Percentiles rank a stretch among this genome's conserved stretches.
Conservation (phyloP, 805 yeast species). For the Suhomyces sp. region DNA sequence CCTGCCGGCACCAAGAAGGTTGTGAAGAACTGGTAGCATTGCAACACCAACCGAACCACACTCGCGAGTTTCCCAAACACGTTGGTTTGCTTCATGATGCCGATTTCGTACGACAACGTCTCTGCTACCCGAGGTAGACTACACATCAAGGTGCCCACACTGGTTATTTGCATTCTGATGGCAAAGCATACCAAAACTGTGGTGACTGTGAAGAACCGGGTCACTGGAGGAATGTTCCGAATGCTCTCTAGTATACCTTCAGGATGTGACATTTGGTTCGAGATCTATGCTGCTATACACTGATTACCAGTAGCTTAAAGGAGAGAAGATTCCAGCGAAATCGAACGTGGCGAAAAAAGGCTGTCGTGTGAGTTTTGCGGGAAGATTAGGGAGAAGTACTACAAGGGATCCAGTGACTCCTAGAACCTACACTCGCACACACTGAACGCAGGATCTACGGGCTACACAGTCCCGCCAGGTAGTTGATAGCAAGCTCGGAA, state of each 20-base stretch:
- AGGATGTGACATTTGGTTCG: neutral
- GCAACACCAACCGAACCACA: neutral
- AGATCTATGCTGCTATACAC: neutral
- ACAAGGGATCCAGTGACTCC: neutral
- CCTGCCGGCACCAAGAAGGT: slow-evolving; percentile 48
- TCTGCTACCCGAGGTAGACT: slow-evolving; percentile 5
- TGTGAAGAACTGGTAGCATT: slow-evolving; percentile 48
- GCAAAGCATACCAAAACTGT: slow-evolving; percentile 35
- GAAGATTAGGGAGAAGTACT: neutral
- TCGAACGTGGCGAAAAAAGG: neutral
- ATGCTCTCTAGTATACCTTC: slow-evolving; percentile 17
- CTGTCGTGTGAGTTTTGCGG: neutral
- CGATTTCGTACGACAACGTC: neutral
- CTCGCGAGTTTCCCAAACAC: neutral
- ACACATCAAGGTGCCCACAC: slow-evolving; percentile 9
- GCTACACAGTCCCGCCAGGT: no score
- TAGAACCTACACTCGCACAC: neutral
- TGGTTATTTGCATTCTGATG: slow-evolving; percentile 1
- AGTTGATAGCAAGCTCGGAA: neutral
- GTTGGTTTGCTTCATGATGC: neutral
- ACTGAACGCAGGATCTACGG: neutral
- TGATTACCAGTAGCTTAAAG: neutral
- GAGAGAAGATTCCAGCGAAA: neutral
- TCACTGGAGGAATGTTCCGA: slow-evolving; percentile 55
- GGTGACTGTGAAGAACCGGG: slow-evolving; percentile 52